These are phyloP conservation scores for Cerrena zonata DNA, from an alignment of 1,284 basidiomycete species.

Conservation along the genomic window DNA sequence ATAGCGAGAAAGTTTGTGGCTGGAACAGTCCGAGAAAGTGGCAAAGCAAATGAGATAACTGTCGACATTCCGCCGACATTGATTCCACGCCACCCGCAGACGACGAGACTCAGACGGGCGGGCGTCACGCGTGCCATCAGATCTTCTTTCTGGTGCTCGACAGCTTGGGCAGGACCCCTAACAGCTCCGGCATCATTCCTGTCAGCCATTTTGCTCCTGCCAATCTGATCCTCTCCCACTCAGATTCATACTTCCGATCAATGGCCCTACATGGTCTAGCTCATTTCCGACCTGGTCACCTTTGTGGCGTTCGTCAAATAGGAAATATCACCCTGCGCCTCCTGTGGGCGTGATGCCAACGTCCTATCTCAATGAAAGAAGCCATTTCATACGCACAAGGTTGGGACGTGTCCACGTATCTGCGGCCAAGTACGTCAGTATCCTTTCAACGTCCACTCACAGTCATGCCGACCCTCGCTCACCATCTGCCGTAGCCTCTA, in stretches of 20 bases:
- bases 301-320: not conserved
- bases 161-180: constrained; percentile 1
- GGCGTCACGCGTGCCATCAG: not conserved
- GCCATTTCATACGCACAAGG: not conserved
- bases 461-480: not conserved
- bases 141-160: not conserved
- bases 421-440: not conserved
- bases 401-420: not conserved
- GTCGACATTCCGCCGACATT: constrained; percentile 1
- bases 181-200: constrained; percentile 1
- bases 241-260: too few species aligned
- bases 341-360: not conserved
- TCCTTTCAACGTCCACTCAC: not conserved
- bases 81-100: not conserved
- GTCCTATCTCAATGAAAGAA: not conserved
- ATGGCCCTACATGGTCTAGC: too few species aligned
- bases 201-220: not conserved
- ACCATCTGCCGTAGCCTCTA: not conserved
- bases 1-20: constrained; percentile 1
- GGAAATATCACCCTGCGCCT: too few species aligned
- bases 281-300: not conserved
- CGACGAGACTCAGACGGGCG: too few species aligned
- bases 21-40: not conserved
- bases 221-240: too few species aligned
- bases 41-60: too few species aligned